A percentile compares a stretch with the other conserved stretches of the same genome.
Evolutionary conservation across 2,329 filamentous ascomycete species (phyloP).

Genomic region (Cladophialophora bantiana): DNA sequence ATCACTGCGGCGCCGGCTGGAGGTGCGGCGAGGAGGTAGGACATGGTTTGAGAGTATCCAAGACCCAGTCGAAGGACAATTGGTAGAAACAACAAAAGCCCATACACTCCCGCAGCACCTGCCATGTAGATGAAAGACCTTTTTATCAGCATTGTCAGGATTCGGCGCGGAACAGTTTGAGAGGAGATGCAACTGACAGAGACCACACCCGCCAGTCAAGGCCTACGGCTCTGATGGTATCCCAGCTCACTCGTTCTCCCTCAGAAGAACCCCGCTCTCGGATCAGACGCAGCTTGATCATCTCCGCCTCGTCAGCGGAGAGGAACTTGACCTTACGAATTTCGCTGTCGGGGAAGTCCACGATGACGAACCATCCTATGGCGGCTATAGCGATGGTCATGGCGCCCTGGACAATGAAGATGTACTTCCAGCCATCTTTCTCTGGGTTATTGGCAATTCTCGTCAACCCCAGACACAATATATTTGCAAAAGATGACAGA

Average conservation of each 20-base stretch:
- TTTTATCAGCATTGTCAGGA: neutral
- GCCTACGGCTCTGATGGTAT: constrained; percentile 54
- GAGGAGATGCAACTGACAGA: constrained; percentile 50
- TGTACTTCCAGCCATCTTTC: constrained; percentile 70
- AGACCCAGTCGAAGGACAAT: constrained; percentile 48
- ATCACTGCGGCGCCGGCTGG: constrained; percentile 35
- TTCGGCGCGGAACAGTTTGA: neutral
- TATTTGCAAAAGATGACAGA: constrained; percentile 64
- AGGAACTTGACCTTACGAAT: constrained; percentile 62
- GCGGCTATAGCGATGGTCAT: constrained; percentile 66
- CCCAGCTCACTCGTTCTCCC: constrained; percentile 52
- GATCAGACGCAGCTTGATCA: constrained; percentile 65
- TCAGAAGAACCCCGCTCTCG: constrained; percentile 67
- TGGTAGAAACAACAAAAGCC: constrained; percentile 63
- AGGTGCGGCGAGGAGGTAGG: constrained; percentile 45
- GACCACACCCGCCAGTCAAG: constrained; percentile 57
- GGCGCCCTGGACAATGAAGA: constrained; percentile 71
- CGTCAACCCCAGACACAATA: constrained; percentile 72
- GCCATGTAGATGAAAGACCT: constrained; percentile 23
- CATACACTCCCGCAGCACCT: constrained; percentile 68
- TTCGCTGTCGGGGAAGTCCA: constrained; percentile 70
- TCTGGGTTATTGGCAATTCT: constrained; percentile 63
- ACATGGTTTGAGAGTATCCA: constrained; percentile 46
- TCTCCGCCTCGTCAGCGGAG: constrained; percentile 59
- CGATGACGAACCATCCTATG: constrained; percentile 71